Percentiles rank a stretch among this genome's conserved stretches.
phyloP scores from a whole-genome alignment of 257 asterid genomes.

The Nicotiana noctiflora region DNA sequence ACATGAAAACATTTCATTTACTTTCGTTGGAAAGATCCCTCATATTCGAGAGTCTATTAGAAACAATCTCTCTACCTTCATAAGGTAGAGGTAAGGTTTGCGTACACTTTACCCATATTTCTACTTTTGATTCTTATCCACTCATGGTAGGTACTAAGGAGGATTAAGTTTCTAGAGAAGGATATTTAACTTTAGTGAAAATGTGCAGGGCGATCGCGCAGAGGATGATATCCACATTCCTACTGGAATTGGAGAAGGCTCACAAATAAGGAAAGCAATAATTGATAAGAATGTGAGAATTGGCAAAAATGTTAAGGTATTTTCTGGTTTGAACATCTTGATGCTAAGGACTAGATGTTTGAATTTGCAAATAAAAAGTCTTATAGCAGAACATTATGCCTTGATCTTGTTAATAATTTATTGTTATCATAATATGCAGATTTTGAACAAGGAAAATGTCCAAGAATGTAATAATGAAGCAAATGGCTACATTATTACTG shows the following conservation, averaged over 20 bases:
- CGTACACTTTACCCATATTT: too few relatives aligned
- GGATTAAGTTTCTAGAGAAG: background rate
- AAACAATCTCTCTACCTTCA: too few relatives aligned
- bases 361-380: background rate
- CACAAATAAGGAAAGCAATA: slow-evolving; percentile 58
- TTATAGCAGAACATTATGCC: background rate
- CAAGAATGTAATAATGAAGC: slow-evolving; percentile 59
- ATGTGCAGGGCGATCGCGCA: slow-evolving; percentile 32
- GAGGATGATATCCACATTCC: slow-evolving; percentile 37
- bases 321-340: background rate
- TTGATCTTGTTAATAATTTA: background rate
- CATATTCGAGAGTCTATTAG: too few relatives aligned
- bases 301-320: slow-evolving; percentile 83
- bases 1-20: background rate
- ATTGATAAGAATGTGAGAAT: slow-evolving; percentile 76
- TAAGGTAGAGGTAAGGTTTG: too few relatives aligned
- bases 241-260: slow-evolving; percentile 70
- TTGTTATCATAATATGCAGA: slow-evolving; percentile 29
- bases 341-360: background rate
- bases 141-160: background rate
- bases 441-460: slow-evolving; percentile 62
- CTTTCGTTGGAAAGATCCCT: background rate
- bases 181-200: background rate
- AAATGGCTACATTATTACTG: slow-evolving; percentile 52
- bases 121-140: too few relatives aligned